These are phyloP conservation scores for Salix brachista DNA, from an alignment of 345 rosid species.

Conservation along the genomic window DNA sequence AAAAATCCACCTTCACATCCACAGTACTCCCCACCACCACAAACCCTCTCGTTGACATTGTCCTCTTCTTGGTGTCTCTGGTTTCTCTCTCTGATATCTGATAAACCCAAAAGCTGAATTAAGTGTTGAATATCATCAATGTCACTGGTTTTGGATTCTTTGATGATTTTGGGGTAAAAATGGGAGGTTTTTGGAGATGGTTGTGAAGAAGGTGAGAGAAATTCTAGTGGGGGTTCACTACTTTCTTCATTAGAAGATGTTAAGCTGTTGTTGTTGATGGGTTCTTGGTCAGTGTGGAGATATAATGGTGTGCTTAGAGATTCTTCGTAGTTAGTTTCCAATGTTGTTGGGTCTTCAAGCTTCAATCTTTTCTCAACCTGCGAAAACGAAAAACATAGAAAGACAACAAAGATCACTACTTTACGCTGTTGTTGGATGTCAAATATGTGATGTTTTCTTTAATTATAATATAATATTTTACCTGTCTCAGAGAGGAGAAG, in stretches of 20 bases:
- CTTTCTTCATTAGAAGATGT: slow-evolving; percentile 25
- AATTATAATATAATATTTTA: neutral
- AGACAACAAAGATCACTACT: neutral
- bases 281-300: slow-evolving; percentile 18
- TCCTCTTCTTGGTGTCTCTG: slow-evolving; percentile 9
- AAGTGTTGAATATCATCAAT: slow-evolving; percentile 31
- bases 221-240: slow-evolving; percentile 45
- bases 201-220: slow-evolving; percentile 31
- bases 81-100: slow-evolving; percentile 1
- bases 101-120: slow-evolving; percentile 36
- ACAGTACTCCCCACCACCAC: slow-evolving; percentile 14
- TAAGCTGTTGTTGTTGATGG: neutral
- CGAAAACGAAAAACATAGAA: too few species aligned
- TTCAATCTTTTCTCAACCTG: slow-evolving; percentile 49
- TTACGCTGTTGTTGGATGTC: neutral
- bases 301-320: slow-evolving; percentile 41
- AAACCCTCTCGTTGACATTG: slow-evolving; percentile 2
- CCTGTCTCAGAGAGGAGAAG: slow-evolving; percentile 48
- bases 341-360: slow-evolving; percentile 20
- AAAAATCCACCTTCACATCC: slow-evolving; percentile 41
- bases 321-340: slow-evolving; percentile 8
- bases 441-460: neutral
- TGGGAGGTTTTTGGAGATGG: slow-evolving; percentile 6
- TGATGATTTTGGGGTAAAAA: neutral
- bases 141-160: neutral